Evolutionary conservation across 1,139 yeast species (phyloP).

Genomic region (Spathaspora sp.): DNA sequence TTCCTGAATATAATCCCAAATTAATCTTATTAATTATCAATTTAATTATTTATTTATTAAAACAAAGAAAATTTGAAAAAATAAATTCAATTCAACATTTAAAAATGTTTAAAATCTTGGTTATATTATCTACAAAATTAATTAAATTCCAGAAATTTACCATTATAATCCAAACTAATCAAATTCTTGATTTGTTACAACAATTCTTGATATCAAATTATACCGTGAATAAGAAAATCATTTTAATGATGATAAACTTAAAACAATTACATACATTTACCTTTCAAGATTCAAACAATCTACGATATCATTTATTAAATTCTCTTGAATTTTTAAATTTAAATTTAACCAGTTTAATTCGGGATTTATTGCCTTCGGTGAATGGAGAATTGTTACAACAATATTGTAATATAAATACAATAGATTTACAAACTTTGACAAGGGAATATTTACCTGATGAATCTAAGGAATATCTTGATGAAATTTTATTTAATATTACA

Average conservation of each 20-base stretch:
- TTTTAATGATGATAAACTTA: constrained; percentile 30
- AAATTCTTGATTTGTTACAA: constrained; percentile 24
- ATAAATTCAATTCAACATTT: constrained; percentile 7
- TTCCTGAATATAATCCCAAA: constrained; percentile 12
- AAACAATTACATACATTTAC: constrained; percentile 19
- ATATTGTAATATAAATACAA: constrained; percentile 39
- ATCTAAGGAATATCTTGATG: constrained; percentile 11
- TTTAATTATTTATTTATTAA: constrained; percentile 26
- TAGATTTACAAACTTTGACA: constrained; percentile 22
- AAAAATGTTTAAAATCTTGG: constrained; percentile 29
- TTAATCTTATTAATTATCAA: constrained; percentile 20
- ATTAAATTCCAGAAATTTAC: constrained; percentile 28
- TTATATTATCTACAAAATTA: constrained; percentile 31
- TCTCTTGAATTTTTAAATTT: constrained; percentile 28
- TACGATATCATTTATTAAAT: constrained; percentile 14
- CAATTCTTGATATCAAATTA: constrained; percentile 37
- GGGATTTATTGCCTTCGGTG: constrained; percentile 31
- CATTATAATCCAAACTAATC: constrained; percentile 24
- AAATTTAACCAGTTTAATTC: constrained; percentile 29
- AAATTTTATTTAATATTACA: constrained; percentile 16
- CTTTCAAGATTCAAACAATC: constrained; percentile 4
- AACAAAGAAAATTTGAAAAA: constrained; percentile 14
- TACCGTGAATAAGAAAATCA: constrained; percentile 38
- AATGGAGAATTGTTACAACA: constrained; percentile 44
- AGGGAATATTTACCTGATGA: constrained; percentile 13